Conservation (phyloP, 129 eudicot genomes). For the Logfia minima region DNA sequence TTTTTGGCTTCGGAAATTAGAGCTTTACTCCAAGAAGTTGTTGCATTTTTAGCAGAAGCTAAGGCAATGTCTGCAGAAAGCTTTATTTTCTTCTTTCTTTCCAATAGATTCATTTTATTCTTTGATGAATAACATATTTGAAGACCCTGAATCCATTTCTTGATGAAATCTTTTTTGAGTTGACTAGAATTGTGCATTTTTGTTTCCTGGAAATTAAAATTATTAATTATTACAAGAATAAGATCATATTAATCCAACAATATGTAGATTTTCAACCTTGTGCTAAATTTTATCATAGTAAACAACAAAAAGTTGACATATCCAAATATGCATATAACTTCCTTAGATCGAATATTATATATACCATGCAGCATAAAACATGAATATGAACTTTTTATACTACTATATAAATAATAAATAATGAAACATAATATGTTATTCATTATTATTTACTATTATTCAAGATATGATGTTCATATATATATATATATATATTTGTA, state of each 20-base stretch:
- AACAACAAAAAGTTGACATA: background rate
- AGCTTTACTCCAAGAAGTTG: conserved; percentile 67
- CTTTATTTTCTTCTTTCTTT: conserved; percentile 70
- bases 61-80: conserved; percentile 77
- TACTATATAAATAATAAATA: too few species aligned
- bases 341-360: background rate
- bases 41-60: conserved; percentile 56
- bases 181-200: conserved; percentile 37
- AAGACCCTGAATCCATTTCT: conserved; percentile 69
- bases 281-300: background rate
- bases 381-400: background rate
- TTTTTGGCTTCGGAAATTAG: conserved; percentile 41
- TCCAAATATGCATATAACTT: background rate
- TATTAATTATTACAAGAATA: background rate
- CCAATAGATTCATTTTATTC: conserved; percentile 51
- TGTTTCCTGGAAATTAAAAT: conserved; percentile 5
- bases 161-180: conserved; percentile 52
- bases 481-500: background rate
- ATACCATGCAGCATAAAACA: conserved; percentile 2
- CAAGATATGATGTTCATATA: background rate
- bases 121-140: conserved; percentile 46
- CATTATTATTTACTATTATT: too few species aligned
- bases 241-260: background rate
- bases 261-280: background rate
- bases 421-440: background rate